Evolutionary conservation across 305 asterid genomes (phyloP).

Genomic region (Plantago rigida): DNA sequence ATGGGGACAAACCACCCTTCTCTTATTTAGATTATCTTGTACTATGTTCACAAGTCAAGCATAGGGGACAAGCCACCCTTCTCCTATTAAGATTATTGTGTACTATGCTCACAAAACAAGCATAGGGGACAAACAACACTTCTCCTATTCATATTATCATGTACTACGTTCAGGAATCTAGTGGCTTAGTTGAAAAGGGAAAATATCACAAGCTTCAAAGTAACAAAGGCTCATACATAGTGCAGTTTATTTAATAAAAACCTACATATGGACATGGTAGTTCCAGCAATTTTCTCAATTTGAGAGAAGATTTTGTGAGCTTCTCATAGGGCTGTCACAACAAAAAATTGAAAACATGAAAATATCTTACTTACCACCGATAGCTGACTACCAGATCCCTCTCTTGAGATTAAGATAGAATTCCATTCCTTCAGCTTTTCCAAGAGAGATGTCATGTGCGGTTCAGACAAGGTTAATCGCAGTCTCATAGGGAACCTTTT

Average conservation of each 20-base stretch:
- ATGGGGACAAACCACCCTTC: too few relatives aligned
- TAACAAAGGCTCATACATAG: neutral
- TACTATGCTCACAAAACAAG: too few relatives aligned
- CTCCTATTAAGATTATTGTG: too few relatives aligned
- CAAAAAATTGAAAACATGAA: neutral
- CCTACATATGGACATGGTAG: neutral
- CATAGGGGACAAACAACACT: too few relatives aligned
- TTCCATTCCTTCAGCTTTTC: conserved; percentile 62
- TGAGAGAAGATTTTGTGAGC: neutral
- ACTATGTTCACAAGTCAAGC: too few relatives aligned
- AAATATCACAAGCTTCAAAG: neutral
- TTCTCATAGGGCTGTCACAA: conserved; percentile 3
- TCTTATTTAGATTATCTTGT: too few relatives aligned
- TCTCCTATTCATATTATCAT: neutral
- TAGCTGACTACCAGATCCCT: conserved; percentile 55
- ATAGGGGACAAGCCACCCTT: too few relatives aligned
- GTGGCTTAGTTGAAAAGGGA: neutral
- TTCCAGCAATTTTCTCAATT: neutral
- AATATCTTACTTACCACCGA: conserved; percentile 48
- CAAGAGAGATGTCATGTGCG: conserved; percentile 37
- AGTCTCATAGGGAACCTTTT: conserved; percentile 81
- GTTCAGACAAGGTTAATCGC: conserved; percentile 52
- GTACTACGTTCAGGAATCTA: neutral
- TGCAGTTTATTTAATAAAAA: neutral
- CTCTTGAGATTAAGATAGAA: conserved; percentile 49